Evolutionary conservation across 257 asterid species (phyloP), one percentile per base, ranked within the genome.

Genomic region (Scutellaria baicalensis): DNA sequence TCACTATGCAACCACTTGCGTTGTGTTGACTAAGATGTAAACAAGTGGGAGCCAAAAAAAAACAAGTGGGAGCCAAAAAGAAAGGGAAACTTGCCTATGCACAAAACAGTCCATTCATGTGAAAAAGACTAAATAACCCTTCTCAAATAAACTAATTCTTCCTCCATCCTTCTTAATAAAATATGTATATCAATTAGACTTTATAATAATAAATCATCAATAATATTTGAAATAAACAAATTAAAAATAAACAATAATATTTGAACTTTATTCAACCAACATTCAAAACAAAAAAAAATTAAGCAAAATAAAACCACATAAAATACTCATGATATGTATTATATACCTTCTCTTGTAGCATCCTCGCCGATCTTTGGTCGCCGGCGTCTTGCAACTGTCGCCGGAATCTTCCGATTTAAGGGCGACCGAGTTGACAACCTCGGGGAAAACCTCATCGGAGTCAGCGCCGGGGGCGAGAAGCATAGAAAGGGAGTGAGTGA

Each of bases 311-410:
- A n/a, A n/a, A n/a, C n/a, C n/a, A n/a, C 33, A 27, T 27, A 27
- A 27, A 27, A 27, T 27, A 2, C 31, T 27, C 33, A 27, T 27
- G 33, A 27, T 3, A 27, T 27, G 33, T 27, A 27, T 3, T 27
- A 39, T 33, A n/a, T 73, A 75, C 94, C 84, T 87, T 80, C 91
- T 79, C 80, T 87, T 87, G 79, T 85, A 85, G 80, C 86, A 78
- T 18, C 94, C 94, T 49, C 94, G 78, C 58, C 88, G 83, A 70
- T 83, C 89, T 76, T 81, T 84, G 0, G 70, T 13, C 20, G 75
- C 18, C 59, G 81, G 79, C 33, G 76, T 75, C 77, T 84, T 86
- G 79, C 79, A 67, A 40, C 85, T 78, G 9, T 80, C 79, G 73
- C 80, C 78, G 62, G 80, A 78, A 55, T 77, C 83, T 72, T 86